These are phyloP conservation scores for Nyctanthes arbortristis DNA, from an alignment of 257 asterid genomes.

Conservation along the genomic window DNA sequence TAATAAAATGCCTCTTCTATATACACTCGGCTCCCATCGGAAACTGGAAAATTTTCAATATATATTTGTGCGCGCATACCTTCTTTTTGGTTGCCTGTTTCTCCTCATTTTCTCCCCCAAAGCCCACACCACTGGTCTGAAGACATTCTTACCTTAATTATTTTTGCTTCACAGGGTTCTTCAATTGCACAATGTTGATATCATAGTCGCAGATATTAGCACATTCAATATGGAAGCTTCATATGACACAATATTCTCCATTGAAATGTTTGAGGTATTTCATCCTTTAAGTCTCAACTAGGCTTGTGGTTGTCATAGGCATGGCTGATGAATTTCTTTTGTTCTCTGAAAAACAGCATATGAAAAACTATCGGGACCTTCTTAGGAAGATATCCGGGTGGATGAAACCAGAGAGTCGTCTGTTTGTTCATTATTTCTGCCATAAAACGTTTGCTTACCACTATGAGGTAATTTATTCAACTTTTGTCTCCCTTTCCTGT, in stretches of 20 bases:
- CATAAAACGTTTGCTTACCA: slow-evolving; percentile 90
- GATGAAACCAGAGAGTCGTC: slow-evolving; percentile 78
- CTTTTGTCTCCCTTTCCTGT: not conserved
- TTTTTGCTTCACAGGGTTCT: slow-evolving; percentile 47
- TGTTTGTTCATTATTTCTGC: slow-evolving; percentile 83
- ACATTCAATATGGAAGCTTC: slow-evolving; percentile 79
- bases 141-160: slow-evolving; percentile 7
- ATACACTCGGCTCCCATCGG: not conserved
- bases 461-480: slow-evolving; percentile 63
- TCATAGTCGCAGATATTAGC: slow-evolving; percentile 79
- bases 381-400: slow-evolving; percentile 83
- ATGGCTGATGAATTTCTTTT: slow-evolving; percentile 5
- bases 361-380: slow-evolving; percentile 82
- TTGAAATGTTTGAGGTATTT: slow-evolving; percentile 89
- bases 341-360: slow-evolving; percentile 57
- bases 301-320: not conserved
- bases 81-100: not conserved
- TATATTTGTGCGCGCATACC: not conserved
- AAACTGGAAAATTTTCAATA: not conserved
- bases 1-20: not conserved
- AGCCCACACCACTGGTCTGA: not conserved
- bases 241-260: slow-evolving; percentile 83
- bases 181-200: slow-evolving; percentile 69
- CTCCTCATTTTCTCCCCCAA: not conserved
- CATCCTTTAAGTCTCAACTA: not conserved